Evolutionary conservation across 2,329 filamentous ascomycete genomes (phyloP).

Genomic region (Botrytis porri): DNA sequence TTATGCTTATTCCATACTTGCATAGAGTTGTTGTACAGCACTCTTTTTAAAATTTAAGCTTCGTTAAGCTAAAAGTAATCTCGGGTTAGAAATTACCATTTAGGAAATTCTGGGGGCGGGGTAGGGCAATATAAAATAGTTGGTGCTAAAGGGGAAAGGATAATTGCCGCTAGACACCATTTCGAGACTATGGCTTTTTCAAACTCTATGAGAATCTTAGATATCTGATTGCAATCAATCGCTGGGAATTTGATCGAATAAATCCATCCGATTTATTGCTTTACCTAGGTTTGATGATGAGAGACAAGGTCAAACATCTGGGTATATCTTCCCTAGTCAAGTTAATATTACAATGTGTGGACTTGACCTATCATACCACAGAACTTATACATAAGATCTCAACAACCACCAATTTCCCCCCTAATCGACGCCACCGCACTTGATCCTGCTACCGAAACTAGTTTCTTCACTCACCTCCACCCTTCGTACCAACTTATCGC

Average conservation of each 20-base stretch:
- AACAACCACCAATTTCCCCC: background rate
- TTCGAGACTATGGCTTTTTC: background rate
- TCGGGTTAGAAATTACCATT: background rate
- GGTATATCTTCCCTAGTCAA: background rate
- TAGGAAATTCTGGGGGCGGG: background rate
- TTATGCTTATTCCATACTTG: background rate
- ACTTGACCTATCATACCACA: background rate
- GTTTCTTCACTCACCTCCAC: background rate
- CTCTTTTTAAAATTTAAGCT: background rate
- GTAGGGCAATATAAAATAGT: background rate
- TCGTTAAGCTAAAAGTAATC: background rate
- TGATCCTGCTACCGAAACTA: background rate
- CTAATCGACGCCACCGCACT: background rate
- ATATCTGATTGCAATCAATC: background rate
- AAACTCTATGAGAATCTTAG: background rate
- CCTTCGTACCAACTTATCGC: background rate
- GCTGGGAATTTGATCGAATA: background rate
- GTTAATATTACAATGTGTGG: background rate
- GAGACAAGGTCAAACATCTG: background rate
- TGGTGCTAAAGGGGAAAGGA: background rate
- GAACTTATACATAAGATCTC: background rate
- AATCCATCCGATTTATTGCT: background rate
- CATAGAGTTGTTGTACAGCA: too few relatives aligned
- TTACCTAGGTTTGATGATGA: background rate
- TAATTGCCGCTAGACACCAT: too few relatives aligned